Evolutionary conservation across 176 grass and related monocot genomes (phyloP).

Genomic region (Eremochloa ophiuroides): DNA sequence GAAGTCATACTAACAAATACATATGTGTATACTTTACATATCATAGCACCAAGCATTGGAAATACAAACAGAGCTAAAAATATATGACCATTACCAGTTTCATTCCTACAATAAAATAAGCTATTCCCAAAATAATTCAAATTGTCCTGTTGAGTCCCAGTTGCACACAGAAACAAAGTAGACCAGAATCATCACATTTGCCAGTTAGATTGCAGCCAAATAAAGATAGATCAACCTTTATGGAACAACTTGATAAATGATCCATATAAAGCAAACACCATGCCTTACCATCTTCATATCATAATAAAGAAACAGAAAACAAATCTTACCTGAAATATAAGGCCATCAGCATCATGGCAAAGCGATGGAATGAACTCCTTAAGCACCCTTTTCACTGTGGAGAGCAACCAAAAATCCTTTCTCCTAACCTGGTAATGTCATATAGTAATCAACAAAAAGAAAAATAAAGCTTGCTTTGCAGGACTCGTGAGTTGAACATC

Average conservation of each 20-base stretch:
- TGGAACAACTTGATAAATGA: neutral
- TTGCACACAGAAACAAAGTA: neutral
- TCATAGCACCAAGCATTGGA: neutral
- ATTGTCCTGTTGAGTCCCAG: neutral
- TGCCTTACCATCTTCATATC: neutral
- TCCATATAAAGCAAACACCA: neutral
- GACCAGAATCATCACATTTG: neutral
- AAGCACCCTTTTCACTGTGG: constrained; percentile 68
- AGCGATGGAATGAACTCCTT: constrained; percentile 83
- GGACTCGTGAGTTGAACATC: neutral
- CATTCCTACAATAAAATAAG: neutral
- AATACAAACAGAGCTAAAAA: neutral
- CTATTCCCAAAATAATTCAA: neutral
- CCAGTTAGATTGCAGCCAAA: neutral
- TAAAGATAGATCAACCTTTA: constrained; percentile 2
- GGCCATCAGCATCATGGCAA: constrained; percentile 93
- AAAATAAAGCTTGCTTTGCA: neutral
- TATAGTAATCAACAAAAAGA: constrained; percentile 1
- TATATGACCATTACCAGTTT: neutral
- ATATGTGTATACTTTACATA: neutral
- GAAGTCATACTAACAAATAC: neutral
- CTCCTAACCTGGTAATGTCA: constrained; percentile 62
- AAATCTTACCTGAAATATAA: constrained; percentile 93
- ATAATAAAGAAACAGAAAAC: neutral
- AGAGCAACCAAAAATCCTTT: constrained; percentile 95